Evolutionary conservation across 495 filamentous ascomycete genomes (phyloP).

Genomic region (Chaetomium cochliodes): DNA sequence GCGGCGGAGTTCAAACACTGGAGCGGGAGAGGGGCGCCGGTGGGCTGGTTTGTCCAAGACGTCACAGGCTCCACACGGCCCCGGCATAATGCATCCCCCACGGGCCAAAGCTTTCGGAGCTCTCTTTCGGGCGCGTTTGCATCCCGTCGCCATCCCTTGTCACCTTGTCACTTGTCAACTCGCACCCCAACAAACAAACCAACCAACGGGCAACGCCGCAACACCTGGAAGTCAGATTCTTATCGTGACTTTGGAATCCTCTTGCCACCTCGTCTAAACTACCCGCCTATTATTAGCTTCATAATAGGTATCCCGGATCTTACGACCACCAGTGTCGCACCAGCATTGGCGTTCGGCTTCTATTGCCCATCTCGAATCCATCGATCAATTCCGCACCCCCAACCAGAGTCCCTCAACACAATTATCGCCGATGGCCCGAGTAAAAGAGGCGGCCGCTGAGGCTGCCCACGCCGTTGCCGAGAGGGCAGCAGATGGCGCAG

Average conservation of each 20-base stretch:
- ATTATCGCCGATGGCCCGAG: conserved; percentile 16
- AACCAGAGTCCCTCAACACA: not conserved
- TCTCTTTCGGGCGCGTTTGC: not conserved
- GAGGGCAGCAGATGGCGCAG: not conserved
- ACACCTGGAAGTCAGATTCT: not conserved
- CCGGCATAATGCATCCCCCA: not conserved
- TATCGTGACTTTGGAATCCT: not conserved
- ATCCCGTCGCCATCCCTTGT: not conserved
- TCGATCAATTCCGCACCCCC: not conserved
- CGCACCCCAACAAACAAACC: not conserved
- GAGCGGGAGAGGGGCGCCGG: not conserved
- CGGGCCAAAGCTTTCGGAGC: not conserved
- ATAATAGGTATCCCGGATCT: not conserved
- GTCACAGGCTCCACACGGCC: not conserved
- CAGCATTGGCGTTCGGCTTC: not conserved
- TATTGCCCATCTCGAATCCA: not conserved
- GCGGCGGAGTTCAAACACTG: not conserved
- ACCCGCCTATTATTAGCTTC: not conserved
- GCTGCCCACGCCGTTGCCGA: conserved; percentile 19
- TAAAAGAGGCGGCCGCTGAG: conserved; percentile 25
- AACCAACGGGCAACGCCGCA: not conserved
- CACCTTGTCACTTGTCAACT: too few relatives aligned
- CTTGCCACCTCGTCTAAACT: not conserved
- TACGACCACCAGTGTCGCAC: conserved; percentile 1
- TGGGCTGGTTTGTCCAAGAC: not conserved